Base-by-base conservation (phyloP, 352 stramenopile genomes). In the Globisporangium perplexum region DNA sequence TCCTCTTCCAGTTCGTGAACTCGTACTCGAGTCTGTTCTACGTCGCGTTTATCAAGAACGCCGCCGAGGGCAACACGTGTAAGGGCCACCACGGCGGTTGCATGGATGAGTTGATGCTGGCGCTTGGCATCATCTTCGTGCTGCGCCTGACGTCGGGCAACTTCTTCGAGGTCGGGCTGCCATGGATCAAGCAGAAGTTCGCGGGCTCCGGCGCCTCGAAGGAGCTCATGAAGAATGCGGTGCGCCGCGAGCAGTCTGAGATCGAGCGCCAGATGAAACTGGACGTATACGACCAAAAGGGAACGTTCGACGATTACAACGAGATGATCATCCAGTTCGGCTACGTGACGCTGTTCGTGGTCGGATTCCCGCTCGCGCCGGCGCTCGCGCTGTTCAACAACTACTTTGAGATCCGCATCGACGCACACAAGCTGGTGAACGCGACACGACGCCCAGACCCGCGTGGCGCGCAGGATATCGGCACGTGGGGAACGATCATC, bases 271-370 rank as follows among this genome's bases (percentile, higher is more conserved):
- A 91, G 66, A 64, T 91, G 60, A 60, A 48, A 15, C 65, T 89
- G 8, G 77, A 86, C 36, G 55, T 71, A 50, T 91, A 91, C 63
- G 78, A 89, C 60, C 62, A 80, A 51, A 81, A 83, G 50, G 82
- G 80, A 11, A 89, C 80, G 31, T 88, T 93, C 55, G 82, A 88
- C 57, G 82, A 93, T 69, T 90, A 90, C 74, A 88, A 88, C 60
- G 82, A 93, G 68, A 90, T 93, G 77, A 88, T 88, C 66, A 90
- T 93, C 54, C 82, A 93, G 68, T 93, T 87, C 50, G 82, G 82
- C 43, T 98, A 98, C 70, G 82, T 97, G 31, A 98, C 90, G 48
- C 66, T 98, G 23, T 98, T 98, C 63, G 91, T 96, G 2, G 83
- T 90, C 23, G 78, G 86, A 7, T 98, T 97, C 64, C 93, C 93